Conservation (phyloP, 805 yeast species). For the Cyberlindnera suaveolens region DNA sequence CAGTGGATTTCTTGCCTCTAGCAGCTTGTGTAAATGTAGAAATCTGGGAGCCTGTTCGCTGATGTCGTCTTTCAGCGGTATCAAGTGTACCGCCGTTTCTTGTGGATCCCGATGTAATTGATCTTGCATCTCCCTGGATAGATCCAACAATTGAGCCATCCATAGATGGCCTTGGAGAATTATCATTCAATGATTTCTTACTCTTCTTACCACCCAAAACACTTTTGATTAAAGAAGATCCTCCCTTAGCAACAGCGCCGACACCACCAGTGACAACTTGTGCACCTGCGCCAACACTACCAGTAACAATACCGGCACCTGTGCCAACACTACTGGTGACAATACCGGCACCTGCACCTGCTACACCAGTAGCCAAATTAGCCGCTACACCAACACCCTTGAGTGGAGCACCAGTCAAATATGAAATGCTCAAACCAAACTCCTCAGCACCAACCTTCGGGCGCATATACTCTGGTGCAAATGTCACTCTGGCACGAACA, state of each 20-base stretch:
- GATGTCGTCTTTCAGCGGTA: slow-evolving; percentile 7
- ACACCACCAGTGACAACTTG: slow-evolving; percentile 42
- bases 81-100: slow-evolving; percentile 5
- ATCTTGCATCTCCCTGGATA: slow-evolving; percentile 3
- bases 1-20: slow-evolving; percentile 16
- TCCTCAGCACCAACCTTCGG: slow-evolving; percentile 46
- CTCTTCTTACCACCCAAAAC: slow-evolving; percentile 26
- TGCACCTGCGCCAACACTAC: slow-evolving; percentile 42
- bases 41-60: slow-evolving; percentile 18
- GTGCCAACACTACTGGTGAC: slow-evolving; percentile 37
- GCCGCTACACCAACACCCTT: slow-evolving; percentile 39
- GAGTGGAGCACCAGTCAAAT: slow-evolving; percentile 40
- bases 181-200: slow-evolving; percentile 25
- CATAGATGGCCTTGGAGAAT: slow-evolving; percentile 29
- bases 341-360: slow-evolving; percentile 32
- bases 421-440: slow-evolving; percentile 34
- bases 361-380: slow-evolving; percentile 36
- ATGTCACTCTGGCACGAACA: slow-evolving; percentile 46
- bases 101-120: slow-evolving; percentile 3
- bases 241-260: slow-evolving; percentile 38
- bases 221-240: slow-evolving; percentile 35
- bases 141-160: background rate
- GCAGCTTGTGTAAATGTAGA: slow-evolving; percentile 18
- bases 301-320: slow-evolving; percentile 41
- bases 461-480: slow-evolving; percentile 60